Conservation (phyloP, 2,329 filamentous ascomycete genomes). For the Coniochaeta sp. region DNA sequence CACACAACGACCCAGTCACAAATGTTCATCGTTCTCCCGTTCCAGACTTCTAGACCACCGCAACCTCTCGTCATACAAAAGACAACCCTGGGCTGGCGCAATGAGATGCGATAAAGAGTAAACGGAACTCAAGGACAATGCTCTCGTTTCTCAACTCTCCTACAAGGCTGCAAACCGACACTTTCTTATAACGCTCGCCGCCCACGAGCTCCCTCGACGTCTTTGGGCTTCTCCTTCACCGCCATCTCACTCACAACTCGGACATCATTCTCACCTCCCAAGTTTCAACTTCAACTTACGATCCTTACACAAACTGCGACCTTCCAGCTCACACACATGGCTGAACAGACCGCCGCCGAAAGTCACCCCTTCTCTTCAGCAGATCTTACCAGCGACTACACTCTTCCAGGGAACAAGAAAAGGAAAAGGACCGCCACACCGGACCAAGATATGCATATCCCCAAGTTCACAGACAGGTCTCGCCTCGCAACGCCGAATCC, state of each 20-base stretch:
- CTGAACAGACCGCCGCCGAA: not conserved
- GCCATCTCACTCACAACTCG: not conserved
- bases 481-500: not conserved
- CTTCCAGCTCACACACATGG: not conserved
- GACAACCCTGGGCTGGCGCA: not conserved
- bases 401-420: not conserved
- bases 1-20: no score
- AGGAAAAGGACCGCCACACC: not conserved
- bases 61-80: no score
- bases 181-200: not conserved
- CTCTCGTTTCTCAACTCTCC: not conserved
- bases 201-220: not conserved
- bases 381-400: not conserved
- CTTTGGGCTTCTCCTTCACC: not conserved
- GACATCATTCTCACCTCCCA: not conserved
- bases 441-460: not conserved
- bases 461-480: not conserved
- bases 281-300: not conserved
- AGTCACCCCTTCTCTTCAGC: not conserved
- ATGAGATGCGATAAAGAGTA: not conserved
- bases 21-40: not conserved
- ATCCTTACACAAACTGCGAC: not conserved
- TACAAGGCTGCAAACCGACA: not conserved
- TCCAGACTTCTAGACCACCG: no score
- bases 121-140: not conserved